Evolutionary conservation across 331 rosid species (phyloP), one percentile per base, ranked within the genome.

Genomic region (Cydonia oblonga): DNA sequence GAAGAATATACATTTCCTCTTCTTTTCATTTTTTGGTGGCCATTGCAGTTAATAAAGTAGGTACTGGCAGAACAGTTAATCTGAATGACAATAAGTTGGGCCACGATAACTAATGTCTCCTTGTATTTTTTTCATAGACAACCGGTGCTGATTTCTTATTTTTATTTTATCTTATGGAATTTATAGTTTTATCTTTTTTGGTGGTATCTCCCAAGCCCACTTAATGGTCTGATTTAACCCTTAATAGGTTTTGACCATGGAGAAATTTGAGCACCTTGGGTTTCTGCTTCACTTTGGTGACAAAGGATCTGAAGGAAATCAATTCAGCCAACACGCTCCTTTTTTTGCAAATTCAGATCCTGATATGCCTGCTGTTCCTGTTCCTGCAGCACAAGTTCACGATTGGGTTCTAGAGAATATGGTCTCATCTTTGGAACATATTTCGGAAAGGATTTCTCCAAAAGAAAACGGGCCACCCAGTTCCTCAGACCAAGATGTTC

Each of bases 341-440:
- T 95, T 95, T 84, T 95, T 95, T 46, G 98, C 98, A 13, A 95
- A 95, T 75, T 95, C 97, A 6, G 98, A 95, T 84, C 97, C 98
- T 23, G 97, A 89, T 80, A 95, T 95, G 98, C 98, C 98, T 64
- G 98, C 97, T 3, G 97, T 86, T 81, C 97, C 96, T 51, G 93
- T 88, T 78, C 88, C 97, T 35, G 96, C 90, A 25, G 75, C 91
- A 24, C 98, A 91, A 84, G 88, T 91, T 81, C 96, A 85, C 69
- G 96, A 89, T 62, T 95, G 98, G 98, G 74, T 95, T 84, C 75
- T 84, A 66, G 86, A 87, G 80, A 89, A 87, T 71, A 88, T 95
- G 68, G 80, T 91, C 72, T 87, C 92, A 77, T 84, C 97, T 53
- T 86, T 95, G 83, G 97, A 86, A 83, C 75, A 84, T 74, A 87